Percentiles rank a stretch among this genome's conserved stretches.
These are phyloP conservation scores for Crithidia acanthocephali DNA, from an alignment of 208 protist genomes.

Conservation along the genomic window DNA sequence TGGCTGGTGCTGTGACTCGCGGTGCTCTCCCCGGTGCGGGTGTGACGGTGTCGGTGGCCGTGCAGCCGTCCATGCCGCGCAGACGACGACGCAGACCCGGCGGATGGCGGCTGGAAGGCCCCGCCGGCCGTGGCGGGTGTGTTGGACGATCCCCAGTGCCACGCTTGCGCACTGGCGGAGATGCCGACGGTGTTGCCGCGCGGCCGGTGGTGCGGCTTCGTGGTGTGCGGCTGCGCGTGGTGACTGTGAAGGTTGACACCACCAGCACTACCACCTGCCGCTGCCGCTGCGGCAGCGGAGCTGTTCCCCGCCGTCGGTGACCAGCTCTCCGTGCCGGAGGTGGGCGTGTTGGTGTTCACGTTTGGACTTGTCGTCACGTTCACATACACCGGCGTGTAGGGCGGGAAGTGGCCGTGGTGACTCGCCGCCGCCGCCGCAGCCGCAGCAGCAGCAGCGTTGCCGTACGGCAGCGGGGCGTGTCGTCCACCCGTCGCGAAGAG, in stretches of 20 bases:
- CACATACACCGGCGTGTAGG: slow-evolving; percentile 20
- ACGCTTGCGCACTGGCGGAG: slow-evolving; percentile 23
- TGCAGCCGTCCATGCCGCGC: neutral
- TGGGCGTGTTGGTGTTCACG: neutral
- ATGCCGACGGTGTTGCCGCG: slow-evolving; percentile 17
- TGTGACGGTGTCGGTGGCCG: slow-evolving; percentile 2
- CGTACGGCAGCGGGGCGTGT: neutral
- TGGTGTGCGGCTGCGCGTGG: neutral
- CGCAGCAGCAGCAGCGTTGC: slow-evolving; percentile 4
- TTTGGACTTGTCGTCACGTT: slow-evolving; percentile 1
- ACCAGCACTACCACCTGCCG: neutral
- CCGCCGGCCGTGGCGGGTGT: neutral
- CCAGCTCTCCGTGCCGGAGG: neutral
- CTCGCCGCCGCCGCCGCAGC: neutral
- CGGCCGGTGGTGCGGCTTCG: neutral
- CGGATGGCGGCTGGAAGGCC: neutral
- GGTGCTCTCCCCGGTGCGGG: neutral
- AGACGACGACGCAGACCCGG: no score
- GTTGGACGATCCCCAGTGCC: slow-evolving; percentile 24
- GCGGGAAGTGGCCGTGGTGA: slow-evolving; percentile 17
- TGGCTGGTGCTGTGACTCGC: neutral
- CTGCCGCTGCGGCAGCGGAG: neutral
- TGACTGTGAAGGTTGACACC: neutral
- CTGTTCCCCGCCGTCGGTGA: neutral
- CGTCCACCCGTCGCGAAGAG: slow-evolving; percentile 6